Conservation (phyloP, 2,329 filamentous ascomycete genomes). For the Penicillium fuscoglaucum region DNA sequence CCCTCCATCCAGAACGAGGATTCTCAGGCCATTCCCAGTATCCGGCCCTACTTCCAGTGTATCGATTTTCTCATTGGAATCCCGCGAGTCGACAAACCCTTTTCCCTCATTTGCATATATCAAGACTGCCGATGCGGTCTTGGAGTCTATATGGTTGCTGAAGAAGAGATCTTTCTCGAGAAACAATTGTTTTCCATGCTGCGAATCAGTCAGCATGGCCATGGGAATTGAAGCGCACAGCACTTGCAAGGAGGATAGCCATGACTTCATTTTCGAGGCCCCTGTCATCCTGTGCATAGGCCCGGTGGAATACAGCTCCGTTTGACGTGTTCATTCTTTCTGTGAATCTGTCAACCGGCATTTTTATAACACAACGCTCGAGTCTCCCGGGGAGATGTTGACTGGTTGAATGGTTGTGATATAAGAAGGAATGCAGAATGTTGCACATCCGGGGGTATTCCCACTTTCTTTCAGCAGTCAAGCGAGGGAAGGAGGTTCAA, state of each 20-base stretch:
- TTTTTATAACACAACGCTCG: neutral
- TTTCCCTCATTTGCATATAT: neutral
- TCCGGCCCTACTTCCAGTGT: neutral
- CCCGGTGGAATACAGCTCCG: neutral
- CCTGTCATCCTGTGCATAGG: conserved; percentile 1
- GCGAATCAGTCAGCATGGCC: neutral
- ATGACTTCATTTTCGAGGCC: neutral
- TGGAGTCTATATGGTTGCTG: neutral
- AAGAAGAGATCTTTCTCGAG: conserved; percentile 21
- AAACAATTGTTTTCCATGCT: conserved; percentile 14
- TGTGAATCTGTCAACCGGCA: neutral
- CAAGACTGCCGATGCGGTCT: neutral
- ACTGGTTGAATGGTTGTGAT: too few species aligned
- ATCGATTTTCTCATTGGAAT: neutral
- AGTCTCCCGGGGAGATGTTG: neutral
- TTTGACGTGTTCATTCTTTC: neutral
- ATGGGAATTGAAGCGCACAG: too few species aligned
- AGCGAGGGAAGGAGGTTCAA: too few species aligned
- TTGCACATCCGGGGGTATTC: too few species aligned
- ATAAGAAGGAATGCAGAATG: neutral
- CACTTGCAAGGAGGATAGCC: neutral
- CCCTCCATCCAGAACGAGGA: neutral
- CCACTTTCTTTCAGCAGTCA: too few species aligned
- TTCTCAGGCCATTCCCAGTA: neutral
- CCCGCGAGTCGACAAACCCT: conserved; percentile 1